These are phyloP conservation scores for Plectranthus barbatus DNA, from an alignment of 257 asterid species.

Conservation along the genomic window DNA sequence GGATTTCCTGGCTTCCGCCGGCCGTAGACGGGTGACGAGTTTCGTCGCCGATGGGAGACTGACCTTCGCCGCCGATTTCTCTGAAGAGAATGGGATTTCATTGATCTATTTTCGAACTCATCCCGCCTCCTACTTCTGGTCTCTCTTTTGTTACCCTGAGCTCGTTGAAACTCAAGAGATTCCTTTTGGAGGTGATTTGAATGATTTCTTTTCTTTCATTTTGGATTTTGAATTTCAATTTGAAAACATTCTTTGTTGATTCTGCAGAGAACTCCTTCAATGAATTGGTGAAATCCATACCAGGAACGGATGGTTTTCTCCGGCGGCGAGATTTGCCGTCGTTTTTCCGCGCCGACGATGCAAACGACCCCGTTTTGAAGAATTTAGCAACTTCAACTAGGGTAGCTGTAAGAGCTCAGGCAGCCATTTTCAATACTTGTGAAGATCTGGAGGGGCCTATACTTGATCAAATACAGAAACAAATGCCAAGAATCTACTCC, in stretches of 20 bases:
- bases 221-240: too few relatives aligned
- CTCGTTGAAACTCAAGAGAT: conserved; percentile 47
- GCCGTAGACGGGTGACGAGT: conserved; percentile 22
- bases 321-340: too few relatives aligned
- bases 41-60: conserved; percentile 42
- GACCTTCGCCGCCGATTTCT: conserved; percentile 46
- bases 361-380: conserved; percentile 18
- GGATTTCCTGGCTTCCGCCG: conserved; percentile 12
- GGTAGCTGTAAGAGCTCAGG: conserved; percentile 26
- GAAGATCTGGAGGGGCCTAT: conserved; percentile 43
- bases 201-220: too few relatives aligned
- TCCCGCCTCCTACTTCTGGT: conserved; percentile 47
- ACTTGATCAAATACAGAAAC: conserved; percentile 26
- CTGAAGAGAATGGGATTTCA: conserved; percentile 41
- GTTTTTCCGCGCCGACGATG: conserved; percentile 19
- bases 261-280: conserved; percentile 22
- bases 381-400: too few relatives aligned
- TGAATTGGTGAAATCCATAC: conserved; percentile 20
- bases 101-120: conserved; percentile 38
- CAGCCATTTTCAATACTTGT: conserved; percentile 46
- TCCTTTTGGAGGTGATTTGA: conserved; percentile 11
- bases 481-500: conserved; percentile 44
- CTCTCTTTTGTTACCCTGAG: conserved; percentile 33
- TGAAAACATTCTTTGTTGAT: too few relatives aligned
- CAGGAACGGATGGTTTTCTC: conserved; percentile 33